Evolutionary conservation across 208 protist species (phyloP), one percentile per base, ranked within the genome.

Genomic region (Histomonas meleagridis): DNA sequence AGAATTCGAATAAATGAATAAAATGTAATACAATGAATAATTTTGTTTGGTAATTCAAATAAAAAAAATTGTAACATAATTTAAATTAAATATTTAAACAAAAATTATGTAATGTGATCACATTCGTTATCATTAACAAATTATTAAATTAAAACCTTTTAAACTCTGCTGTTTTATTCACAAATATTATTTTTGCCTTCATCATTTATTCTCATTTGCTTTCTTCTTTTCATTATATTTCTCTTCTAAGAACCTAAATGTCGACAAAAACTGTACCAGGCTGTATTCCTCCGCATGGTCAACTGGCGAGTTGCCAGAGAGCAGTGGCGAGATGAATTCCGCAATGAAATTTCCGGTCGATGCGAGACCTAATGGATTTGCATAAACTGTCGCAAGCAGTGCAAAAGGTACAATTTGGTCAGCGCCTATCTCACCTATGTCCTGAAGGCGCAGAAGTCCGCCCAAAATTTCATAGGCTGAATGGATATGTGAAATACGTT

Each of bases 351-450:
- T 43, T 18, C 38, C 55, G 5, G 76, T 86, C 38, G 76, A 51
- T 32, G 46, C 46, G 32, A 53, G 46, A n/a, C 76, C 76, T 10
- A 86, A 32, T 5, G 43, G 43, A 49, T 86, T 86, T 1, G 40
- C n/a, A 21, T 51, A 46, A 55, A 86, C 76, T 0, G 26, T 86
- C 4, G 76, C 76, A 51, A 86, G 46, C 1, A 55, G 18, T 4
- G 40, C 76, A 86, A 86, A 86, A 23, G 76, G 76, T 9, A 86
- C 46, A 38, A 86, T 86, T 55, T 86, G 76, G 46, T 86, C 76
- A 10, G 76, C 76, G 2, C 76, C 76, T 5, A 86, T 86, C 55
- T 86, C 76, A 32, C 76, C 76, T 18, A 86, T 86, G 23, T 43
- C 46, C 38, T 86, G 76, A 0, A 51, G 7, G 10, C 18, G 51